Conservation (phyloP, 352 stramenopile species). For the Phytophthora parvispora region DNA sequence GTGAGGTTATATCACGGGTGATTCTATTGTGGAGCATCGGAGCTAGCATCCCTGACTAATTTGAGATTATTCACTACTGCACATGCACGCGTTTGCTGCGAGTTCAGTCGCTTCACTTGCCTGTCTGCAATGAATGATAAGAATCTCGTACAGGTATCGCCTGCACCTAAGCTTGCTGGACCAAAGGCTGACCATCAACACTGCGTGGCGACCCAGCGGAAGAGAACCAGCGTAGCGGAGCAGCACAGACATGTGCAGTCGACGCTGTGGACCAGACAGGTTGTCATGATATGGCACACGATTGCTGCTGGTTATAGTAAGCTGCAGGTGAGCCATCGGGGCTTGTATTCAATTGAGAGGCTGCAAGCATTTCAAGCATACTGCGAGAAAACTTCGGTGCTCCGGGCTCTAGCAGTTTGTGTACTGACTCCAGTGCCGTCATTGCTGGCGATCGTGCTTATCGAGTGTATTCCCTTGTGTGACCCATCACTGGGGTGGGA, state of each 20-base stretch:
- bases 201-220: not conserved
- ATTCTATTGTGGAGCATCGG: no score
- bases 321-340: conserved; percentile 37
- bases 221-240: not conserved
- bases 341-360: conserved; percentile 52
- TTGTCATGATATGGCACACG: not conserved
- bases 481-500: conserved; percentile 18
- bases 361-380: conserved; percentile 46
- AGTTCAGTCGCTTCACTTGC: not conserved
- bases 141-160: conserved; percentile 4
- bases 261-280: not conserved
- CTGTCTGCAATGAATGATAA: not conserved
- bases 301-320: not conserved
- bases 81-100: no score
- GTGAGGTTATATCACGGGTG: no score
- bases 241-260: not conserved
- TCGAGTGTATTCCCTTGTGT: conserved; percentile 21
- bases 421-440: conserved; percentile 26
- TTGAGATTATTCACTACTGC: no score
- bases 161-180: not conserved
- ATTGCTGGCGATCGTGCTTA: conserved; percentile 1
- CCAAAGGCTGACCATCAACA: not conserved
- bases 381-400: conserved; percentile 13
- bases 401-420: conserved; percentile 6
- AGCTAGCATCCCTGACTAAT: no score